phyloP scores from a whole-genome alignment of 2,329 filamentous ascomycete species.

The Lachnellula occidentalis region DNA sequence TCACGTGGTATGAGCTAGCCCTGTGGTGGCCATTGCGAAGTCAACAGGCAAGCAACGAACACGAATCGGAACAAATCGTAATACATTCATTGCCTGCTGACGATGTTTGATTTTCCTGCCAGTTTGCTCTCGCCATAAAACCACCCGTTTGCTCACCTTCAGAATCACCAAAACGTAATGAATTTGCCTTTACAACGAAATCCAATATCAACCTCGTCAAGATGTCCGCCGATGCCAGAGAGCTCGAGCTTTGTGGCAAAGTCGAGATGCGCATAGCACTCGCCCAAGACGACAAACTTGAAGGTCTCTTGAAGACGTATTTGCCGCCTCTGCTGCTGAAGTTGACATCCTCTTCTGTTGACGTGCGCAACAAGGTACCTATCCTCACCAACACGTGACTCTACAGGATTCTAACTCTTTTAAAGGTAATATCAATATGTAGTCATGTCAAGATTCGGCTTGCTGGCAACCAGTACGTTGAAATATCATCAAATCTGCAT shows the following conservation, averaged over 20 bases:
- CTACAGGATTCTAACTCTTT: constrained; percentile 9
- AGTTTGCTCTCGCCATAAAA: constrained; percentile 1
- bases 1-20: not conserved
- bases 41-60: not conserved
- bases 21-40: not conserved
- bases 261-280: constrained; percentile 70
- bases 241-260: constrained; percentile 77
- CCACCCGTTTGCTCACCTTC: not conserved
- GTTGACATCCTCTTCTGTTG: constrained; percentile 55
- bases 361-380: constrained; percentile 70
- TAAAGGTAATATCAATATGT: constrained; percentile 59
- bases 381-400: constrained; percentile 11
- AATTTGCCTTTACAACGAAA: not conserved
- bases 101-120: not conserved
- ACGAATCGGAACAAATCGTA: constrained; percentile 2
- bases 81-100: constrained; percentile 1
- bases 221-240: constrained; percentile 34
- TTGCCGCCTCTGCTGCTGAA: constrained; percentile 80
- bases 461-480: constrained; percentile 31
- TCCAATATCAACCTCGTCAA: constrained; percentile 7
- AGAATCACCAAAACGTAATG: constrained; percentile 4
- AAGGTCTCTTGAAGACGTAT: constrained; percentile 71
- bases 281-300: constrained; percentile 77
- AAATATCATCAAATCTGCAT: constrained; percentile 7
- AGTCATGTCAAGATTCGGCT: constrained; percentile 63